Conservation (phyloP, 306 rosid species). For the Dryas alaskensis region DNA sequence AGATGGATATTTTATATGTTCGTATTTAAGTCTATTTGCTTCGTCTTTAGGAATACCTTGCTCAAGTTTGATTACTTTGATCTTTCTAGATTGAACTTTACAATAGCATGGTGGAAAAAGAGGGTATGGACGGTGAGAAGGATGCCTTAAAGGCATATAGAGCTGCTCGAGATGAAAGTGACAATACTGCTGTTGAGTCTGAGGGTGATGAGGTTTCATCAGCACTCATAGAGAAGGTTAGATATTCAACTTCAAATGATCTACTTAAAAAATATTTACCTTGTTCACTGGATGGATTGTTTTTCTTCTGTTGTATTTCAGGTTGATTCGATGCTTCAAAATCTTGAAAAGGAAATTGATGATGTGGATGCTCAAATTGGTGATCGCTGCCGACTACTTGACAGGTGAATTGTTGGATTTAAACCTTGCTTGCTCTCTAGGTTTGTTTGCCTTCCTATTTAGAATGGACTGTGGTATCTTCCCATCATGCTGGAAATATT, state of each 20-base stretch:
- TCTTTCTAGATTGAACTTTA: constrained; percentile 79
- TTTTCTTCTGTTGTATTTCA: constrained; percentile 31
- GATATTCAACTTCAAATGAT: constrained; percentile 16
- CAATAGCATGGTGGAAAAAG: constrained; percentile 79
- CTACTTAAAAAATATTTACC: neutral
- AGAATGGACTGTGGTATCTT: neutral
- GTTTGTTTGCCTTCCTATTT: constrained; percentile 1
- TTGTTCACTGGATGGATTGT: neutral
- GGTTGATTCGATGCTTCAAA: constrained; percentile 95
- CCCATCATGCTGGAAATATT: too few species aligned
- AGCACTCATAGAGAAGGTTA: constrained; percentile 75
- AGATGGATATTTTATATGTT: neutral
- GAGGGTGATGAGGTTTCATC: constrained; percentile 71
- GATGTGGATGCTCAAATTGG: constrained; percentile 95
- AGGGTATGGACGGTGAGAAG: constrained; percentile 60
- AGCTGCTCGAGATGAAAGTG: constrained; percentile 79
- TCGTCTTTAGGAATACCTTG: neutral
- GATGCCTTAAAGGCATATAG: constrained; percentile 78
- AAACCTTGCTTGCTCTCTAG: neutral
- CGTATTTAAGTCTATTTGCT: neutral
- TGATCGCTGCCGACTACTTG: constrained; percentile 75
- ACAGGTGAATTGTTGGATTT: constrained; percentile 54
- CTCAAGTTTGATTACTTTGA: constrained; percentile 17
- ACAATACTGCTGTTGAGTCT: constrained; percentile 40
- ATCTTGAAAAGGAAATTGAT: constrained; percentile 94